Conservation (phyloP, 805 yeast genomes). For the Wickerhamomyces mucosus region DNA sequence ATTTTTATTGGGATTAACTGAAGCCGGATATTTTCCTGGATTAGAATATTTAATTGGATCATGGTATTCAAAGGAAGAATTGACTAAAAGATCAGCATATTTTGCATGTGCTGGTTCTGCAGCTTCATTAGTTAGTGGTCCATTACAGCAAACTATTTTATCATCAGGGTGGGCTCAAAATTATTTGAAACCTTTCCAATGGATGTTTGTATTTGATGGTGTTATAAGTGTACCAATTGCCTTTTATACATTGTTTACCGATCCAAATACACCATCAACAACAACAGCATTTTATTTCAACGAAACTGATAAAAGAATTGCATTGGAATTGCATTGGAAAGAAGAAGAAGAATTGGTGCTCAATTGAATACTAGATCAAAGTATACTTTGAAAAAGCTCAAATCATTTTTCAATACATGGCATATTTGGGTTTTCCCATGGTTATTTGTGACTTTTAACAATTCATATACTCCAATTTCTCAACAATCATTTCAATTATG, state of each 20-base stretch:
- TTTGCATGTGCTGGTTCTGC: conserved; percentile 24
- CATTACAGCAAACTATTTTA: conserved; percentile 24
- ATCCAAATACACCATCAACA: conserved; percentile 34
- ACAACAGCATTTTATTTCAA: conserved; percentile 29
- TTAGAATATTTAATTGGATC: conserved; percentile 16
- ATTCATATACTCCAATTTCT: conserved; percentile 17
- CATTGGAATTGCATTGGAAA: conserved; percentile 38
- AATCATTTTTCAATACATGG: conserved; percentile 36
- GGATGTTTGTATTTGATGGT: conserved; percentile 35
- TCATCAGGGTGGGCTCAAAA: conserved; percentile 11
- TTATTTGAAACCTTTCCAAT: conserved; percentile 25
- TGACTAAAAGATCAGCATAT: conserved; percentile 21
- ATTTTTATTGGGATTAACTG: conserved; percentile 31
- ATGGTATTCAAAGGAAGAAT: conserved; percentile 23
- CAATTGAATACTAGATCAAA: conserved; percentile 31
- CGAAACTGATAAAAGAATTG: conserved; percentile 5
- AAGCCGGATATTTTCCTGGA: conserved; percentile 32
- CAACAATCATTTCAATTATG: conserved; percentile 37
- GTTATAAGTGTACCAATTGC: conserved; percentile 31
- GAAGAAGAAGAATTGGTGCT: conserved; percentile 33
- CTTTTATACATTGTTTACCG: conserved; percentile 29
- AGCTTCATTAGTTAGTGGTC: conserved; percentile 27
- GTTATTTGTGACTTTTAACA: conserved; percentile 9
- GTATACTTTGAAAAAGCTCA: conserved; percentile 31
- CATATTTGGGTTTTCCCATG: conserved; percentile 35